Evolutionary conservation across 352 stramenopile genomes (phyloP).

Genomic region (Phytopythium mirpurense): DNA sequence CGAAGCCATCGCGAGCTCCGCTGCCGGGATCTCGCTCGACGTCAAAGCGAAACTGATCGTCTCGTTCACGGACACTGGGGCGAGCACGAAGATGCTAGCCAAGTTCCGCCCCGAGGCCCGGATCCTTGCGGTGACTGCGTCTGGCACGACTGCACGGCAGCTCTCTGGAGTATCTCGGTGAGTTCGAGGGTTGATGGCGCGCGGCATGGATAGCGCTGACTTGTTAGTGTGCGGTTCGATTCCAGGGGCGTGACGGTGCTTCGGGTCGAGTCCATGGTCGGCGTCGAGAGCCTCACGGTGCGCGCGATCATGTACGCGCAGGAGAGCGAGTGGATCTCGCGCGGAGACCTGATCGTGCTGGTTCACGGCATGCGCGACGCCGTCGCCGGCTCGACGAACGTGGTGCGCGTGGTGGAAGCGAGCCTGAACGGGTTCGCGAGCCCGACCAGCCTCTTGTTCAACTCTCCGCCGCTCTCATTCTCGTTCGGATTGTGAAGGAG

Average conservation of each 20-base stretch:
- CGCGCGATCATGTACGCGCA: slow-evolving; percentile 83
- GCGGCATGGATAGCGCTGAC: background rate
- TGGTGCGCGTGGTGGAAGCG: slow-evolving; percentile 87
- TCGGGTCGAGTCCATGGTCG: slow-evolving; percentile 71
- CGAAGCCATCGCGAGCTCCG: slow-evolving; percentile 96
- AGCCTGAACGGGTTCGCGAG: slow-evolving; percentile 60
- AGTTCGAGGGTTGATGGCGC: slow-evolving; percentile 6
- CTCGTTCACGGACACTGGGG: slow-evolving; percentile 95
- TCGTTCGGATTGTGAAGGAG: background rate
- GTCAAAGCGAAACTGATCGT: slow-evolving; percentile 96
- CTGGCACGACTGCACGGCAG: slow-evolving; percentile 54
- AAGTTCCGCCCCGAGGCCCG: slow-evolving; percentile 92
- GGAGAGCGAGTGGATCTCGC: slow-evolving; percentile 70
- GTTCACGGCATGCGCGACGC: slow-evolving; percentile 87
- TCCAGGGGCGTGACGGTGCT: slow-evolving; percentile 60
- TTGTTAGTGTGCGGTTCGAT: background rate
- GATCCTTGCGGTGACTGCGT: slow-evolving; percentile 89
- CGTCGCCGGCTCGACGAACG: slow-evolving; percentile 78
- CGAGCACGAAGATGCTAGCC: slow-evolving; percentile 92
- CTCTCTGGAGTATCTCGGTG: slow-evolving; percentile 78
- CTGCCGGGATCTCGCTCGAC: slow-evolving; percentile 97
- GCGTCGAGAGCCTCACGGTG: slow-evolving; percentile 82
- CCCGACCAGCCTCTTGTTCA: slow-evolving; percentile 62
- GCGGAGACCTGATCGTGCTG: slow-evolving; percentile 86
- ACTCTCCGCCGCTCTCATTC: background rate